Evolutionary conservation across 306 rosid species (phyloP).

Genomic region (Cucurbita argyrosperma): DNA sequence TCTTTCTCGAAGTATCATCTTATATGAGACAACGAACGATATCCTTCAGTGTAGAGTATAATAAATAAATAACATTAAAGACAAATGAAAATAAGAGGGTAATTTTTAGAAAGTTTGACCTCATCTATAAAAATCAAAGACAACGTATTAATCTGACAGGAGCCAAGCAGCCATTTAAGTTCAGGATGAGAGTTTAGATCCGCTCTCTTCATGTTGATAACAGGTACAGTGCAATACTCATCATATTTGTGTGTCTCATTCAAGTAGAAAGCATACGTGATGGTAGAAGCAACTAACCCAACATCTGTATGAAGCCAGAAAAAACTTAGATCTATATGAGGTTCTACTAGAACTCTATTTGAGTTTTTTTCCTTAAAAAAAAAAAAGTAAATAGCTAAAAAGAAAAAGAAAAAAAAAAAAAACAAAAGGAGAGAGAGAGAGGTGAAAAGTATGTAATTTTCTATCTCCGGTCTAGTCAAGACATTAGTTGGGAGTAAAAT

Average conservation of each 20-base stretch:
- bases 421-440: too few species aligned
- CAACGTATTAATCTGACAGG: conserved; percentile 60
- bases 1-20: background rate
- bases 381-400: background rate
- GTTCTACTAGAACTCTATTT: background rate
- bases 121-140: conserved; percentile 65
- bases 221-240: conserved; percentile 52
- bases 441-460: background rate
- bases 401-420: too few species aligned
- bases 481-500: background rate
- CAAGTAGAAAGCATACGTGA: conserved; percentile 68
- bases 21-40: background rate
- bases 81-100: background rate
- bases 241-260: conserved; percentile 29
- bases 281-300: conserved; percentile 56
- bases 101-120: conserved; percentile 24
- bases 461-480: background rate
- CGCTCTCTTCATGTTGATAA: conserved; percentile 58
- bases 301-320: conserved; percentile 31
- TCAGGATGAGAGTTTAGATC: conserved; percentile 52
- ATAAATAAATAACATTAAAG: background rate
- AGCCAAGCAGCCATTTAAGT: conserved; percentile 71
- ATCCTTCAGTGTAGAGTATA: background rate
- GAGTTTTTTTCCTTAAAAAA: too few species aligned
- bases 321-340: conserved; percentile 1